A percentile compares a stretch with the other conserved stretches of the same genome.
Evolutionary conservation across 2,329 filamentous ascomycete species (phyloP).

Genomic region (Nakataea oryzae): DNA sequence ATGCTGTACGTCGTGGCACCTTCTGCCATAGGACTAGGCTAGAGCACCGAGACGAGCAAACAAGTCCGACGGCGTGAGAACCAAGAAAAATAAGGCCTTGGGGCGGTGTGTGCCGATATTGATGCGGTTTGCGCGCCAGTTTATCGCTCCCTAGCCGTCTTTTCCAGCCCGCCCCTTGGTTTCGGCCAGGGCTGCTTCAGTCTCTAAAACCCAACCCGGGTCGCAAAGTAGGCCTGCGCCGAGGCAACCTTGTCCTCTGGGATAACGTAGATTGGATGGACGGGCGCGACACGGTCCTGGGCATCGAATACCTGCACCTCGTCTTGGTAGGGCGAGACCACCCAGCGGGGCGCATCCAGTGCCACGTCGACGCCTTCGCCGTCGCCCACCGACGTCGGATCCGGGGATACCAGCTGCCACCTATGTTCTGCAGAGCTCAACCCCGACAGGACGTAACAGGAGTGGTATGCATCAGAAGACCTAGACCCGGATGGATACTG

Average conservation of each 20-base stretch:
- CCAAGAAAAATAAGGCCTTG: not conserved
- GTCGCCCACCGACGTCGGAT: slow-evolving; percentile 7
- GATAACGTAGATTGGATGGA: slow-evolving; percentile 81
- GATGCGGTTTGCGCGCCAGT: not conserved
- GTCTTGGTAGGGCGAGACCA: slow-evolving; percentile 34
- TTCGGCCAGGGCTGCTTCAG: slow-evolving; percentile 2
- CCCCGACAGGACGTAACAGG: slow-evolving; percentile 82
- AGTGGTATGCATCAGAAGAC: slow-evolving; percentile 79
- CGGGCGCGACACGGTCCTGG: slow-evolving; percentile 55
- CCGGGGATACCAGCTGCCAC: slow-evolving; percentile 34
- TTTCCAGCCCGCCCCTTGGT: slow-evolving; percentile 17
- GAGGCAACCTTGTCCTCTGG: slow-evolving; percentile 58
- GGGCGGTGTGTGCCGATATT: not conserved
- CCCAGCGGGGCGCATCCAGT: slow-evolving; percentile 22
- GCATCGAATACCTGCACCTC: slow-evolving; percentile 58
- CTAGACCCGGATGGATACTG: slow-evolving; percentile 26
- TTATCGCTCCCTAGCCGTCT: not conserved
- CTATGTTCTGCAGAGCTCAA: slow-evolving; percentile 72
- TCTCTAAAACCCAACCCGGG: slow-evolving; percentile 43
- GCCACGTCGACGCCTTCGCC: not conserved
- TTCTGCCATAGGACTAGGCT: not conserved
- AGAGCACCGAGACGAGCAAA: not conserved
- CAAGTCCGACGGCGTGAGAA: not conserved
- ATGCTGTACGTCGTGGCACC: not conserved
- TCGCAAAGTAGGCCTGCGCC: slow-evolving; percentile 54